Evolutionary conservation across 768 basidiomycete species (phyloP).

Genomic region (Podaxis sp.): DNA sequence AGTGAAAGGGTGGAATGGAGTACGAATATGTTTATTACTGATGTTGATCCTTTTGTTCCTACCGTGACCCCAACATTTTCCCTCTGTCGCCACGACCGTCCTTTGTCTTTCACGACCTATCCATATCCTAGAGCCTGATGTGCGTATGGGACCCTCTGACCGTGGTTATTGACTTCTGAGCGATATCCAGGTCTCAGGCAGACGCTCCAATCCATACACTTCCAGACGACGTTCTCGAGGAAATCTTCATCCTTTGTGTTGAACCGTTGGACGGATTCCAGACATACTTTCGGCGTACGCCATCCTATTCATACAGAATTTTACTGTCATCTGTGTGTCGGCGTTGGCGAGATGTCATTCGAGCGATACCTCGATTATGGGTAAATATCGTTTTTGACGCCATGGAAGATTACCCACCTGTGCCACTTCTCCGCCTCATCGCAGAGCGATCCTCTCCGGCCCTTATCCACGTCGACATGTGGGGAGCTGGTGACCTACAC

Average conservation of each 20-base stretch:
- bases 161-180: background rate
- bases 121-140: background rate
- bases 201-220: slow-evolving; percentile 5
- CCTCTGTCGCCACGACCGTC: background rate
- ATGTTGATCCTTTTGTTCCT: background rate
- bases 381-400: slow-evolving; percentile 4
- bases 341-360: slow-evolving; percentile 7
- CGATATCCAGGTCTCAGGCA: background rate
- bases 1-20: background rate
- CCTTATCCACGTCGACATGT: slow-evolving; percentile 1
- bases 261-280: background rate
- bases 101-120: background rate
- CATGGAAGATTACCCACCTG: slow-evolving; percentile 2
- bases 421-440: background rate
- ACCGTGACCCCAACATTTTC: background rate
- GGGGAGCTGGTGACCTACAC: background rate
- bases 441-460: background rate
- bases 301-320: slow-evolving; percentile 6
- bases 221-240: slow-evolving; percentile 12
- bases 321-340: slow-evolving; percentile 7
- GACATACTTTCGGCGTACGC: background rate
- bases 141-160: background rate
- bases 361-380: background rate
- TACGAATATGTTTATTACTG: background rate
- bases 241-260: slow-evolving; percentile 2